phyloP scores from a whole-genome alignment of 208 protist species.

The Wallacemonas sp. region DNA sequence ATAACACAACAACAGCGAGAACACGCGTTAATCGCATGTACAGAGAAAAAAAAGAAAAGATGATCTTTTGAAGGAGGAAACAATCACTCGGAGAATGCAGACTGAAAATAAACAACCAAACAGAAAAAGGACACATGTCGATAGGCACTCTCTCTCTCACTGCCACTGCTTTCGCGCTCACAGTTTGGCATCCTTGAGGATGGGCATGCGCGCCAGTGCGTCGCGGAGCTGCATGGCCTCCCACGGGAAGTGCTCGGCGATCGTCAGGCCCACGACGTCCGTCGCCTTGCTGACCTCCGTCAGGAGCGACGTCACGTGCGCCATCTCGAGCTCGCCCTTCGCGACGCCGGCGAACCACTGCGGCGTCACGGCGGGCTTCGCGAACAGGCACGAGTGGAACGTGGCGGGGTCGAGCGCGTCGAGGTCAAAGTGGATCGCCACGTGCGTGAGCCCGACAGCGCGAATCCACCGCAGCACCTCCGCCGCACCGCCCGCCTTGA shows the following conservation, averaged over 20 bases:
- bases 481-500: constrained; percentile 6
- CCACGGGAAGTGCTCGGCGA: constrained; percentile 43
- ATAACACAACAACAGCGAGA: not conserved
- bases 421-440: constrained; percentile 39
- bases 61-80: no score
- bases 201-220: constrained; percentile 23
- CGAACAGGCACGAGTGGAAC: constrained; percentile 27
- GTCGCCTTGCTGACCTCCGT: constrained; percentile 18
- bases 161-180: not conserved
- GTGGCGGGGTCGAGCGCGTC: constrained; percentile 30
- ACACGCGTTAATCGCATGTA: not conserved
- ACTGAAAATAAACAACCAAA: not conserved
- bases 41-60: not conserved
- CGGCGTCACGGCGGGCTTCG: constrained; percentile 18
- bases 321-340: constrained; percentile 23
- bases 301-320: constrained; percentile 22
- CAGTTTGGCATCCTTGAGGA: constrained; percentile 22
- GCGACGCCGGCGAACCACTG: constrained; percentile 23
- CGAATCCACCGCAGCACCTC: constrained; percentile 31
- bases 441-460: constrained; percentile 34
- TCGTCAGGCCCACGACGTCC: constrained; percentile 33
- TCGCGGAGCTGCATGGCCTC: constrained; percentile 24
- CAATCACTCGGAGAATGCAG: no score
- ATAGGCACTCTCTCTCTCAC: not conserved
- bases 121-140: not conserved